These are phyloP conservation scores for Dichotomopilus funicola DNA, from an alignment of 2,329 filamentous ascomycete species.

Conservation along the genomic window DNA sequence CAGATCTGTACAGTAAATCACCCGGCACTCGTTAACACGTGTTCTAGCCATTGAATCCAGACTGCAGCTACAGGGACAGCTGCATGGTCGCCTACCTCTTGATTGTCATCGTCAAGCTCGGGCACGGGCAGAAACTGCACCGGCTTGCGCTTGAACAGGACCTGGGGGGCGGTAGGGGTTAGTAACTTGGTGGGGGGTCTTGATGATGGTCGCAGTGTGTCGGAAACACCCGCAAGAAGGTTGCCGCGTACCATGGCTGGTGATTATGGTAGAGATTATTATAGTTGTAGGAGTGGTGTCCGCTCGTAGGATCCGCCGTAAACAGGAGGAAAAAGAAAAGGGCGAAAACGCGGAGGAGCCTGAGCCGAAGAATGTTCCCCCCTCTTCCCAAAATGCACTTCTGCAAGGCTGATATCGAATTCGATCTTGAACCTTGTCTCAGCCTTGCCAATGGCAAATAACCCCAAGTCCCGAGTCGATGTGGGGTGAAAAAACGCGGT, in stretches of 20 bases:
- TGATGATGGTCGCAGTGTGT: neutral
- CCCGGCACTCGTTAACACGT: slow-evolving; percentile 5
- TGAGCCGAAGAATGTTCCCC: neutral
- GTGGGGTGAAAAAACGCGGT: slow-evolving; percentile 8
- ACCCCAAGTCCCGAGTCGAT: neutral
- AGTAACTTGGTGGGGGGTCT: slow-evolving; percentile 16
- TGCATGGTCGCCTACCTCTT: slow-evolving; percentile 57
- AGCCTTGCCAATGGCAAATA: slow-evolving; percentile 14
- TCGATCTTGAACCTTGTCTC: neutral
- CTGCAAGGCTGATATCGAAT: slow-evolving; percentile 21
- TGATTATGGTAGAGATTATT: neutral
- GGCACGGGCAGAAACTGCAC: slow-evolving; percentile 73
- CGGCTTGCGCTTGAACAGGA: slow-evolving; percentile 92
- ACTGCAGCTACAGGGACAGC: too few relatives aligned
- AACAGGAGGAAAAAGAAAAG: neutral
- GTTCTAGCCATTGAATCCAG: too few relatives aligned
- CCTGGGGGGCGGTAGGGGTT: slow-evolving; percentile 46
- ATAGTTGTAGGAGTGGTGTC: neutral
- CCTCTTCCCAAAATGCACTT: slow-evolving; percentile 7
- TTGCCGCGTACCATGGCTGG: slow-evolving; percentile 31
- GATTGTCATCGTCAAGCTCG: slow-evolving; percentile 69
- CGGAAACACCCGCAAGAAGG: slow-evolving; percentile 4
- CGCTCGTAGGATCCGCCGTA: neutral
- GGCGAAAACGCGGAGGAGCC: neutral
- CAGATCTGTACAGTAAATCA: slow-evolving; percentile 59